Percentiles rank a stretch among this genome's conserved stretches.
phyloP scores from a whole-genome alignment of 2,329 filamentous ascomycete species.

The Talaromyces piceae region DNA sequence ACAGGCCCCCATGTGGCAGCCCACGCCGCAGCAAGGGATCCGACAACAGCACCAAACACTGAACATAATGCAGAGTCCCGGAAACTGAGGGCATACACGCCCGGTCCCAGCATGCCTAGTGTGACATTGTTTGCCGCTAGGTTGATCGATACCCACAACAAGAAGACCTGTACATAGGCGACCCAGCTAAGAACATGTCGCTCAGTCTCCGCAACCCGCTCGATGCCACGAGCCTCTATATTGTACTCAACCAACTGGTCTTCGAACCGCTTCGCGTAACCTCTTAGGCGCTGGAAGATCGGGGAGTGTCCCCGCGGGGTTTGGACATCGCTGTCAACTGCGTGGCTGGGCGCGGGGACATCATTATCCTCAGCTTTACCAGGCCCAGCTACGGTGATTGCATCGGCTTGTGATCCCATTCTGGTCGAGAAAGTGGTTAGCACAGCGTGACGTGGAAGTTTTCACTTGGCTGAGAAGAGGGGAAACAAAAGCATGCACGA shows the following conservation, averaged over 20 bases:
- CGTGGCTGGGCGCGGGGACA: neutral
- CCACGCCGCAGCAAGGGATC: constrained; percentile 50
- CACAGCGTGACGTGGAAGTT: constrained; percentile 16
- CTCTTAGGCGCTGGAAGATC: constrained; percentile 21
- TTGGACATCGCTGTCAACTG: constrained; percentile 6
- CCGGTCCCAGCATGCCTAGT: constrained; percentile 56
- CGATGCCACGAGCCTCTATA: constrained; percentile 53
- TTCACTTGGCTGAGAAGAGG: neutral
- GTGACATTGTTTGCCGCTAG: constrained; percentile 58
- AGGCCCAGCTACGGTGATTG: constrained; percentile 21
- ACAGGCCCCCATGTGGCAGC: constrained; percentile 55
- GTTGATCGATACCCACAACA: constrained; percentile 58
- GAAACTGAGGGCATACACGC: constrained; percentile 53
- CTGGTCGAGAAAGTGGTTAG: constrained; percentile 13
- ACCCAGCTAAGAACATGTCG: constrained; percentile 45
- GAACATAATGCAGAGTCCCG: constrained; percentile 49
- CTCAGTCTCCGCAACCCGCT: constrained; percentile 49
- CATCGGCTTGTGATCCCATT: constrained; percentile 25
- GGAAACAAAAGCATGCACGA: constrained; percentile 28
- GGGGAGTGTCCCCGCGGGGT: constrained; percentile 11
- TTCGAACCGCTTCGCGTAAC: constrained; percentile 30
- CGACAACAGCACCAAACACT: constrained; percentile 51
- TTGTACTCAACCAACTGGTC: constrained; percentile 35
- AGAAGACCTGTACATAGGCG: constrained; percentile 49
- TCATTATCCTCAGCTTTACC: constrained; percentile 17